phyloP scores from a whole-genome alignment of 768 basidiomycete species.

The Rhodotorula sphaerocarpa region DNA sequence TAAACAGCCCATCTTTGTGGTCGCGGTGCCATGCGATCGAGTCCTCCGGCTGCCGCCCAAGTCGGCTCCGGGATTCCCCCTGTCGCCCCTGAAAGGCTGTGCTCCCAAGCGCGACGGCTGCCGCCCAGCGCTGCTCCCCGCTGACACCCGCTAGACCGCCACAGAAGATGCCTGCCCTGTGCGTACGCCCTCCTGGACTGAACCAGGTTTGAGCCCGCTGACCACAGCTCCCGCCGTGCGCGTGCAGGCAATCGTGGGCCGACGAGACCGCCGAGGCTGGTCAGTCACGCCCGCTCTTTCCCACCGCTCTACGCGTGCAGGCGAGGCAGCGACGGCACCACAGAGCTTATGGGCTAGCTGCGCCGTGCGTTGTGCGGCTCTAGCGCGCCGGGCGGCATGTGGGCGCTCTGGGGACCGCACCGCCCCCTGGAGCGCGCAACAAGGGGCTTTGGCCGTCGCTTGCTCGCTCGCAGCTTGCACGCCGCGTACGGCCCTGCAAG shows the following conservation, averaged over 20 bases:
- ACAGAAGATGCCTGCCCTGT: constrained; percentile 21
- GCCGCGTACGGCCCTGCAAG: not conserved
- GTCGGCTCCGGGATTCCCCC: too few relatives aligned
- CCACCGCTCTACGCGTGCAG: not conserved
- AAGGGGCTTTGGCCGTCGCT: not conserved
- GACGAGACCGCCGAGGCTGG: constrained; percentile 76
- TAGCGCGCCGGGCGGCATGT: not conserved
- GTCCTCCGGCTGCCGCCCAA: too few relatives aligned
- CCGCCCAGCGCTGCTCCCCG: too few relatives aligned
- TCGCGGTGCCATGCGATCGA: too few relatives aligned
- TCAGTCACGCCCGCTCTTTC: constrained; percentile 38
- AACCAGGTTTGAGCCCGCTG: not conserved
- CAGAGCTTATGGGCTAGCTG: too few relatives aligned
- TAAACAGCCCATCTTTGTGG: too few relatives aligned
- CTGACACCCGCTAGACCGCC: not conserved
- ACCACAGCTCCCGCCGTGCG: too few relatives aligned
- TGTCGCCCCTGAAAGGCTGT: too few relatives aligned
- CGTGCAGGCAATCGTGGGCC: constrained; percentile 57
- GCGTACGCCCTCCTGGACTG: not conserved
- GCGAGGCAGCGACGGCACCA: not conserved
- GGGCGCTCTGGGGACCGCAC: not conserved
- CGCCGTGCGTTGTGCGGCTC: not conserved
- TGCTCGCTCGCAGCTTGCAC: not conserved
- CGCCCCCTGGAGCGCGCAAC: not conserved
- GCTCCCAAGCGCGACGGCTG: too few relatives aligned